Base-by-base conservation (phyloP, 768 basidiomycete species). In the Tricholoma bakamatsutake region DNA sequence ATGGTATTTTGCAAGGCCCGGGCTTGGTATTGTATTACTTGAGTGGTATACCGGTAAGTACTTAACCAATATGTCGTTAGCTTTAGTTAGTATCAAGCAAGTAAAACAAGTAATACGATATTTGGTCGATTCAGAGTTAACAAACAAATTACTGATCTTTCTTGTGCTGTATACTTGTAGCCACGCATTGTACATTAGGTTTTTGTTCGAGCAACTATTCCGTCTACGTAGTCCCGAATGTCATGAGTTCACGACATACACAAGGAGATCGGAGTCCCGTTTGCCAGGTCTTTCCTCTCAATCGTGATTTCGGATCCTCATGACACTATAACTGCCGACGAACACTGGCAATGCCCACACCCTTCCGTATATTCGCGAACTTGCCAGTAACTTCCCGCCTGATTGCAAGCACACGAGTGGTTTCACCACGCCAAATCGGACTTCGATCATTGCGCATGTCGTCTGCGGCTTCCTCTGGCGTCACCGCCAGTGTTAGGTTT, bases 401-500 rank as follows among this genome's bases (percentile, higher is more conserved):
- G 11, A 53, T 53, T 40, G 13, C 39, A 30, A 46, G 59, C 34
- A 55, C 55, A 57, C 56, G 62, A 53, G 31, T 46, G 18, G 30
- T 56, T 42, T 18, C 49, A 5, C 39, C 15, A 18, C 52, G 46
- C 7, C 50, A 37, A 27, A 17, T 43, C 18, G 17, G 52, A 15
- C 39, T 53, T 43, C 60, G 58, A 47, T 43, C 55, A 42, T 39
- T 49, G n/a, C 50, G 43, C 40, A 63, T 63, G 62, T 17, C 56
- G 15, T 55, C 58, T 10, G 52, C 54, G n/a, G 54, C 57, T 30
- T 18, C 39, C 18, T 42, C 42, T 27, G 30, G 37, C 40, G 24
- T n/a, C 12, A 17, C 30, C 17, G 15, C 45, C 39, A 31, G 24
- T n/a, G 21, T 28, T 18, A 67, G 64, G 8, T 86, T 85, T 66